A percentile compares a stretch with the other conserved stretches of the same genome.
phyloP scores from a whole-genome alignment of 2,329 filamentous ascomycete species.

The Neopestalotiopsis clavispora region DNA sequence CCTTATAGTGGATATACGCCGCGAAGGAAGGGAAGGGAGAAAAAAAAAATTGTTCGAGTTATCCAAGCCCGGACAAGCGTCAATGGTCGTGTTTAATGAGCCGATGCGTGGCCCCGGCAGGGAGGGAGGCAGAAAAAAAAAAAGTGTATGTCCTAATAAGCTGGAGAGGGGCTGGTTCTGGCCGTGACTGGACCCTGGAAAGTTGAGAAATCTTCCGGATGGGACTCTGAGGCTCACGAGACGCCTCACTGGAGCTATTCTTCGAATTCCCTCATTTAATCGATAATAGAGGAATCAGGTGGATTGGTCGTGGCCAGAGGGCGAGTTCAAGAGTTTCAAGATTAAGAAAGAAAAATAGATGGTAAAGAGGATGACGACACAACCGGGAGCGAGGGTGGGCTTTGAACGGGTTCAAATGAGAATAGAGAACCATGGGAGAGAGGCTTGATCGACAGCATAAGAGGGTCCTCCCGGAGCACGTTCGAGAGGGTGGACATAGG shows the following conservation, averaged over 20 bases:
- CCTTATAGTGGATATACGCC: not conserved
- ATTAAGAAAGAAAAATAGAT: not conserved
- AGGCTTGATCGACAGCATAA: conserved; percentile 9
- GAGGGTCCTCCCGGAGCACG: conserved; percentile 11
- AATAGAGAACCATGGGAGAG: conserved; percentile 6
- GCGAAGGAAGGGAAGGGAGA: not conserved
- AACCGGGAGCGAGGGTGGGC: not conserved
- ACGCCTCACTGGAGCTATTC: not conserved
- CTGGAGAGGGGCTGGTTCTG: conserved; percentile 8
- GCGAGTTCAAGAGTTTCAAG: not conserved
- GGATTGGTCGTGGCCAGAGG: not conserved
- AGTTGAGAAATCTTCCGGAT: conserved; percentile 12
- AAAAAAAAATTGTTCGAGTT: conserved; percentile 1
- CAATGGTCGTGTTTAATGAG: not conserved
- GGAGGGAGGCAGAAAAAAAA: not conserved
- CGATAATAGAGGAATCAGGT: not conserved
- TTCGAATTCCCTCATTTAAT: not conserved
- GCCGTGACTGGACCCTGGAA: conserved; percentile 12
- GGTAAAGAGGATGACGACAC: conserved; percentile 8
- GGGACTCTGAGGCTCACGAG: conserved; percentile 12
- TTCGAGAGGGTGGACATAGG: conserved; percentile 16
- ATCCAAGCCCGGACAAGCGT: conserved; percentile 9
- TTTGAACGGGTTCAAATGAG: conserved; percentile 9
- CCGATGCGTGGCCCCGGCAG: not conserved
- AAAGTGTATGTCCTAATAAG: conserved; percentile 4